These are phyloP conservation scores for Colletotrichum sublineola DNA, from an alignment of 2,329 filamentous ascomycete genomes.

Conservation along the genomic window DNA sequence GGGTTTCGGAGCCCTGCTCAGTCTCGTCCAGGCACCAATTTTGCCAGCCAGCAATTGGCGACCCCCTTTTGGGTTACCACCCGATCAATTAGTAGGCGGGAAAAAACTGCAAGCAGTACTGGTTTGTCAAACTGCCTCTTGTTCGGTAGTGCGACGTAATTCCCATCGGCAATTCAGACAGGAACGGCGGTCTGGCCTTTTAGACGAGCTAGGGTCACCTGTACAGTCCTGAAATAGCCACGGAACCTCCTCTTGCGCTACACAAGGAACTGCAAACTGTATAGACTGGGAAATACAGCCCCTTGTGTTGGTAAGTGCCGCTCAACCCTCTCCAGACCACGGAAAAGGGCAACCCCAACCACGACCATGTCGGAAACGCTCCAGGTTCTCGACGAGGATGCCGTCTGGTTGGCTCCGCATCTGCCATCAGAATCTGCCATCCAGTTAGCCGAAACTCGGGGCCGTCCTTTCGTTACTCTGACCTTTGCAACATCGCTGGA, in stretches of 20 bases:
- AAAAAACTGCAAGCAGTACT: background rate
- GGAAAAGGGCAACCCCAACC: constrained; percentile 6
- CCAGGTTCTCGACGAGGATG: constrained; percentile 45
- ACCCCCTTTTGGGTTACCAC: background rate
- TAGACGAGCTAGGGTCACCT: constrained; percentile 33
- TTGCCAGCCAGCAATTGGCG: background rate
- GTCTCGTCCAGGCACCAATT: constrained; percentile 21
- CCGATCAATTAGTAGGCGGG: background rate
- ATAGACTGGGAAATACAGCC: constrained; percentile 5
- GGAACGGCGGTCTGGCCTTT: constrained; percentile 25
- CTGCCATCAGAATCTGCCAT: constrained; percentile 42
- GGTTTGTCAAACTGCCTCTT: constrained; percentile 3
- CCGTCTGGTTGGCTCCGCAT: constrained; percentile 49
- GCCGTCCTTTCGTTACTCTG: constrained; percentile 74
- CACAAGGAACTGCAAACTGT: constrained; percentile 22
- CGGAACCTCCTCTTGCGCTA: constrained; percentile 28
- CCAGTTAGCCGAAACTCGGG: constrained; percentile 17
- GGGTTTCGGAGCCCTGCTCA: constrained; percentile 24
- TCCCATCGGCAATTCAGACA: constrained; percentile 17
- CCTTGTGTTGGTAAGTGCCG: background rate
- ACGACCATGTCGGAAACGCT: constrained; percentile 46
- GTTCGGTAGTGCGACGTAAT: constrained; percentile 19
- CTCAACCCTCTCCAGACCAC: constrained; percentile 13
- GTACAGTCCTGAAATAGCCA: constrained; percentile 30
- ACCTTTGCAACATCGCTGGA: constrained; percentile 95